These are phyloP conservation scores for Tetrahymena malaccensis DNA, from an alignment of 73 alveolate genomes.

Conservation along the genomic window DNA sequence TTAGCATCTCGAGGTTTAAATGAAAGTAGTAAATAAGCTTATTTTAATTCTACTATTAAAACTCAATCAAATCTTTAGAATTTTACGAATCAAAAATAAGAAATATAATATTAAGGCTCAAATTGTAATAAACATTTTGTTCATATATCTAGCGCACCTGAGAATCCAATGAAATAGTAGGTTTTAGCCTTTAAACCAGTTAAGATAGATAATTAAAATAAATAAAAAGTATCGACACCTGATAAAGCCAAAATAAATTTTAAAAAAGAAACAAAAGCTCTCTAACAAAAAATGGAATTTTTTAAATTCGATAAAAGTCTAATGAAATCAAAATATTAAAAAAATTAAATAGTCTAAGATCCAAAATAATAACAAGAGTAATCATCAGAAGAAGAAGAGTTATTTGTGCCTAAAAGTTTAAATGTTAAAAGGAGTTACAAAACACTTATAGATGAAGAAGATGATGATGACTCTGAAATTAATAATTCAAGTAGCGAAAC, in stretches of 20 bases:
- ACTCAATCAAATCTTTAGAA: not conserved
- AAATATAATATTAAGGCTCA: not conserved
- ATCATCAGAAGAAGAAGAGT: not conserved
- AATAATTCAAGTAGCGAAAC: not conserved
- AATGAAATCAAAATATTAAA: not conserved
- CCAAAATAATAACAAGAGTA: not conserved
- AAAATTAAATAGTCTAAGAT: not conserved
- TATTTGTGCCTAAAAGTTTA: not conserved
- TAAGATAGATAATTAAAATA: not conserved
- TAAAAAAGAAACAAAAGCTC: not conserved
- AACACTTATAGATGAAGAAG: not conserved
- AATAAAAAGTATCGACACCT: not conserved
- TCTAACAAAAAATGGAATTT: not conserved
- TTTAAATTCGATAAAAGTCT: not conserved
- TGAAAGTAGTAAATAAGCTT: not conserved
- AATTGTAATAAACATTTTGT: not conserved
- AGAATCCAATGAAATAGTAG: not conserved
- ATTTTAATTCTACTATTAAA: not conserved
- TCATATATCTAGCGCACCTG: not conserved
- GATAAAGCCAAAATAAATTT: not conserved
- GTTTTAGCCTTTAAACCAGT: not conserved
- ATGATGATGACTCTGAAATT: not conserved
- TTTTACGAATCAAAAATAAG: not conserved
- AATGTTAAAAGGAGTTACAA: not conserved
- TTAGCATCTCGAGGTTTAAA: not conserved